phyloP scores from a whole-genome alignment of 208 protist species.

The Wallacemonas sp. region DNA sequence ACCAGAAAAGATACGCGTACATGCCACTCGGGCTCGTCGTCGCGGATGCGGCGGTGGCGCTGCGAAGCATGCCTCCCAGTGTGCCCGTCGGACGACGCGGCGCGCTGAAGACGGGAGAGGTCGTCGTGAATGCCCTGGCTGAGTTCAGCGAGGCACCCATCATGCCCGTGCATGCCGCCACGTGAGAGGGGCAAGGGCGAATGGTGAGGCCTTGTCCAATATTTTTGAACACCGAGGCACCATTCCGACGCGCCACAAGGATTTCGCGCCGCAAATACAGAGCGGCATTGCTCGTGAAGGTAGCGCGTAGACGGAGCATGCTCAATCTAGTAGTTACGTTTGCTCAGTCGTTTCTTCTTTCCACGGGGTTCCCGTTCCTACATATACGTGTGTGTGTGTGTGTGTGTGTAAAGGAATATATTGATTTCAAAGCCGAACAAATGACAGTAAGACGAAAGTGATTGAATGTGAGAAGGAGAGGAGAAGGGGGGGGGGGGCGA shows the following conservation, averaged over 20 bases:
- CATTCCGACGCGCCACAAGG: slow-evolving; percentile 19
- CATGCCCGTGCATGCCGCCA: background rate
- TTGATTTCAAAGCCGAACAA: background rate
- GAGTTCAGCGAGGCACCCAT: background rate
- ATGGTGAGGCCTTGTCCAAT: background rate
- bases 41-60: background rate
- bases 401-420: background rate
- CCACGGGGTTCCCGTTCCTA: background rate
- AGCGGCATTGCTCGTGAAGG: slow-evolving; percentile 7
- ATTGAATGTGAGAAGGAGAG: background rate
- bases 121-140: background rate
- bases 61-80: slow-evolving; percentile 1
- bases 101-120: background rate
- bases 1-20: slow-evolving; percentile 12
- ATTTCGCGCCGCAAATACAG: slow-evolving; percentile 27
- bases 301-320: slow-evolving; percentile 13
- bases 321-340: no score
- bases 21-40: background rate
- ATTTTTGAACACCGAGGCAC: slow-evolving; percentile 7
- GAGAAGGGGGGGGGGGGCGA: no score
- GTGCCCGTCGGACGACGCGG: background rate
- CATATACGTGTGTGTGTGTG: background rate
- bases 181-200: background rate
- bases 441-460: background rate
- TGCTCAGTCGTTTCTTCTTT: background rate